These are phyloP conservation scores for Drechslerella dactyloides DNA, from an alignment of 2,329 filamentous ascomycete species.

Conservation along the genomic window DNA sequence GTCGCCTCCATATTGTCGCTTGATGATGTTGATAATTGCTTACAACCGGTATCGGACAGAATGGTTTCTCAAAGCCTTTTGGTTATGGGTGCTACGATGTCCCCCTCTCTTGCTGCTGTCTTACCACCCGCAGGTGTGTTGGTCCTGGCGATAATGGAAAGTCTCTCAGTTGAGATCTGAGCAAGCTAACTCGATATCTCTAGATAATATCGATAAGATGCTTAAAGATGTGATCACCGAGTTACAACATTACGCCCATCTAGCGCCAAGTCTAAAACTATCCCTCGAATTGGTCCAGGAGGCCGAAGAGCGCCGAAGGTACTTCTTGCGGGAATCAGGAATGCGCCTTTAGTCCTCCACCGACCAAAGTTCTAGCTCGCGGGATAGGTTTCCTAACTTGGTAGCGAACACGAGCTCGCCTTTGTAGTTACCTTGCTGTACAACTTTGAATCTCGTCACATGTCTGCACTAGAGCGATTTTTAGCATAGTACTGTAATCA, in stretches of 20 bases:
- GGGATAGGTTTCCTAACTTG: too few relatives aligned
- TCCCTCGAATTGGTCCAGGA: constrained; percentile 82
- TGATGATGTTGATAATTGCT: background rate
- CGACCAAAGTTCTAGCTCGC: too few relatives aligned
- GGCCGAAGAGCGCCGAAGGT: constrained; percentile 73
- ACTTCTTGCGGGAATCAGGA: constrained; percentile 63
- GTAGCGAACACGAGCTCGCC: too few relatives aligned
- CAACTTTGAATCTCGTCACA: too few relatives aligned
- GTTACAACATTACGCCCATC: constrained; percentile 73
- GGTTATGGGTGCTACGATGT: constrained; percentile 85
- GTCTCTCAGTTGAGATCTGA: constrained; percentile 61
- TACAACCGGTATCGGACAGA: constrained; percentile 15
- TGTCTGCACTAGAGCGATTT: too few relatives aligned
- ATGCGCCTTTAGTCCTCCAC: constrained; percentile 51
- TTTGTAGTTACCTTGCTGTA: too few relatives aligned
- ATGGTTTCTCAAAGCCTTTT: constrained; percentile 82
- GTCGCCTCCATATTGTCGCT: background rate
- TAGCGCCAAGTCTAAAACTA: constrained; percentile 76
- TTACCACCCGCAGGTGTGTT: constrained; percentile 62
- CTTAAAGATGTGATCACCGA: constrained; percentile 79
- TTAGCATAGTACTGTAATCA: too few relatives aligned
- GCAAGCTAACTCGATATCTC: constrained; percentile 57
- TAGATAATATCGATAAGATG: constrained; percentile 70
- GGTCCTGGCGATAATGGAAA: background rate
- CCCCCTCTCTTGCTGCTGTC: constrained; percentile 71